These are phyloP conservation scores for Austroboletus rostrupii DNA, from an alignment of 1,284 basidiomycete genomes.

Conservation along the genomic window DNA sequence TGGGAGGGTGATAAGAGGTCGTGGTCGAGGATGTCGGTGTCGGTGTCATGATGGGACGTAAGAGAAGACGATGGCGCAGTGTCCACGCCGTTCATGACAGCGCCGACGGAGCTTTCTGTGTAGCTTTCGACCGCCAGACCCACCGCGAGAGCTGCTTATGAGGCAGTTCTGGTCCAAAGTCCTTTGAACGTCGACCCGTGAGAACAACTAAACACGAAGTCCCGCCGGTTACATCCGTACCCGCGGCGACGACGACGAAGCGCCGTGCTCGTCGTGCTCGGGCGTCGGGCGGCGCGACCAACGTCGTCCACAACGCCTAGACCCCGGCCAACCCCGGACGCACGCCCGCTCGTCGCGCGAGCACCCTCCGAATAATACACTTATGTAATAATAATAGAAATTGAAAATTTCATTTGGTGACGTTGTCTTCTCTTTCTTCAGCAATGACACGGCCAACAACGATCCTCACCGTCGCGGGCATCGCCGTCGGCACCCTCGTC, in stretches of 20 bases:
- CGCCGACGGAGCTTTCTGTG: constrained; percentile 21
- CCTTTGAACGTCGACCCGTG: constrained; percentile 30
- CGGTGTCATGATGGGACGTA: constrained; percentile 26
- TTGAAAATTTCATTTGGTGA: not conserved
- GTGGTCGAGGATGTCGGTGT: constrained; percentile 31
- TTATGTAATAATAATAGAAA: constrained; percentile 23
- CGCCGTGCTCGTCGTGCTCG: not conserved
- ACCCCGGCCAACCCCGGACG: too few relatives aligned
- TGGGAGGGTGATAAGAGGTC: constrained; percentile 33
- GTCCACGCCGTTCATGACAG: constrained; percentile 35
- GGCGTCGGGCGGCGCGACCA: not conserved
- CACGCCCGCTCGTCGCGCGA: too few relatives aligned
- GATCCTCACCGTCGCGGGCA: constrained; percentile 60
- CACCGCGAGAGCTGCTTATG: constrained; percentile 22
- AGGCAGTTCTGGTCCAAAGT: constrained; percentile 17
- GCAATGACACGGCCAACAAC: constrained; percentile 42
- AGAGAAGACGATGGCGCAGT: constrained; percentile 25
- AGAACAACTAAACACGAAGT: constrained; percentile 12
- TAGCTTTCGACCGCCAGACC: constrained; percentile 22
- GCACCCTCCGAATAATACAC: not conserved
- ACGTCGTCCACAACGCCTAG: too few relatives aligned
- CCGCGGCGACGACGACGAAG: constrained; percentile 1
- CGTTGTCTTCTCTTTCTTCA: constrained; percentile 3
- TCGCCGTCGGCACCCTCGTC: constrained; percentile 62
- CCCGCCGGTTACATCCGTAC: constrained; percentile 15